Evolutionary conservation across 2,329 filamentous ascomycete genomes (phyloP), one percentile per base, ranked within the genome.

Genomic region (Plenodomus lindquistii): DNA sequence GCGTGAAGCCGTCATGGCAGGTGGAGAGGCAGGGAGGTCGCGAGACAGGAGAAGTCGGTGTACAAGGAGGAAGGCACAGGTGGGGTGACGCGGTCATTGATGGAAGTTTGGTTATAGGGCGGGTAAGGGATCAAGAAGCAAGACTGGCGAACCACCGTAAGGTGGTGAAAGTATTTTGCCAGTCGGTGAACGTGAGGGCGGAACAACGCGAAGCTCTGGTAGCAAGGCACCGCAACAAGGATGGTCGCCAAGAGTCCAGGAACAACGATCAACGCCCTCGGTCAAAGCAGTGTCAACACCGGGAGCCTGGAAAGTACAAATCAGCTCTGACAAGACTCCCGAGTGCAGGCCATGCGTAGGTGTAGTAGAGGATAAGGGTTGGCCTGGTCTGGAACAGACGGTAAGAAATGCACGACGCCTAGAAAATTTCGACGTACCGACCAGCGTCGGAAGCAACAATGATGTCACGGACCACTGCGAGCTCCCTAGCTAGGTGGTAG

Each of bases 11-110:
- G 70, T 72, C 31, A 43, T 66, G 63, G 46, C 42, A 55, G 59
- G 38, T 60, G 60, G 50, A 56, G 48, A 55, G 47, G 54, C 50
- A 55, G 55, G 27, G 15, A 13, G 56, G 61, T 57, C 47, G 63
- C 52, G 56, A 64, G 67, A 66, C 60, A 66, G 59, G 66, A 68
- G 63, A 63, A 52, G 56, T 60, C 52, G 60, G 60, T 65, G 55
- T 57, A 60, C 46, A 50, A 48, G 50, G 50, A 55, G 50, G 57
- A 58, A 60, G 56, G 54, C 54, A 60, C 57, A 57, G 44, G 54
- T 51, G 62, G 54, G 58, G 55, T 59, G 59, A 51, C 52, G 56
- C 48, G 52, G 48, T 60, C 62, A 70, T 69, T 59, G 63, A 58
- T 56, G 50, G 45, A 46, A 40, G 46, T 45, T 46, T 46, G 40